These are phyloP conservation scores for Neoboletus subvelutipes DNA, from an alignment of 768 basidiomycete species.

Conservation along the genomic window DNA sequence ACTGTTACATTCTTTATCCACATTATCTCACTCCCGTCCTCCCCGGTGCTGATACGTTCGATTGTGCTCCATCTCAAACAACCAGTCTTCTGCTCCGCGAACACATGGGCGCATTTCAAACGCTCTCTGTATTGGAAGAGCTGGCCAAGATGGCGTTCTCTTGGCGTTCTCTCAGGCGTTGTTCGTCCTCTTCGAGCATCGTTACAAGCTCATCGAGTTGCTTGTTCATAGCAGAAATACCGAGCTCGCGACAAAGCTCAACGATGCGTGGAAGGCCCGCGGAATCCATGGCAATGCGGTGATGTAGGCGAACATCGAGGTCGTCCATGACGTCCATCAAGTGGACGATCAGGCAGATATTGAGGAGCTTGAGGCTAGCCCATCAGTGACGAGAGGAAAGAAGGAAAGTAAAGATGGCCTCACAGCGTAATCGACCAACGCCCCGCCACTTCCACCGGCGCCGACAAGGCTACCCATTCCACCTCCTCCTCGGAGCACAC, in stretches of 20 bases:
- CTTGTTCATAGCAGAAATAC: conserved; percentile 60
- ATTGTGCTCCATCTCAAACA: not conserved
- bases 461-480: conserved; percentile 94
- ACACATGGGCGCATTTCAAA: conserved; percentile 79
- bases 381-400: conserved; percentile 12
- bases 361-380: conserved; percentile 36
- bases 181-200: conserved; percentile 73
- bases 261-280: conserved; percentile 78
- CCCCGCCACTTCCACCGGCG: conserved; percentile 62
- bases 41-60: too few species aligned
- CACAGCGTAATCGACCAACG: conserved; percentile 85
- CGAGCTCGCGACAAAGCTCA: conserved; percentile 63
- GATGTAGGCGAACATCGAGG: conserved; percentile 79
- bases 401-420: conserved; percentile 28
- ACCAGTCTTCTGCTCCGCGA: conserved; percentile 48
- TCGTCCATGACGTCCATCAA: conserved; percentile 70
- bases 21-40: too few species aligned
- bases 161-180: conserved; percentile 64
- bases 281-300: conserved; percentile 86
- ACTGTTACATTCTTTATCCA: too few species aligned
- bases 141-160: conserved; percentile 75
- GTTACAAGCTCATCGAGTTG: conserved; percentile 61
- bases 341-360: conserved; percentile 69
- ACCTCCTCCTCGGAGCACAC: conserved; percentile 78
- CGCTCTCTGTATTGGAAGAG: conserved; percentile 78